Evolutionary conservation across 2,329 filamentous ascomycete species (phyloP).

Genomic region (Epichloe baconii): DNA sequence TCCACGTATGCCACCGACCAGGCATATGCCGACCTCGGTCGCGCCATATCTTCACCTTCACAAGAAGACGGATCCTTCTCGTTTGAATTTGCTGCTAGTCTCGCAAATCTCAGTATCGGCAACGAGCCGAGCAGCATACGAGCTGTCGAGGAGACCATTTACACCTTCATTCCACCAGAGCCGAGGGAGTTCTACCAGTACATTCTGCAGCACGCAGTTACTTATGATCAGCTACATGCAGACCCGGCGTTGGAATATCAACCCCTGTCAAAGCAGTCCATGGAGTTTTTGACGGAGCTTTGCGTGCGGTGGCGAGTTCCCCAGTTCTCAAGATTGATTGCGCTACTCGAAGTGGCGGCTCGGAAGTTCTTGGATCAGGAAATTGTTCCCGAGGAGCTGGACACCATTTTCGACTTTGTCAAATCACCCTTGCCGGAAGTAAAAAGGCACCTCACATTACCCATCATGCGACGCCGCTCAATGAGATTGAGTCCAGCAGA

Average conservation of each 20-base stretch:
- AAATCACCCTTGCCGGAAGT: constrained; percentile 58
- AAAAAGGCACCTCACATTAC: constrained; percentile 49
- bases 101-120: constrained; percentile 51
- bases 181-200: constrained; percentile 72
- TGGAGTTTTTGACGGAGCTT: constrained; percentile 74
- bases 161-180: constrained; percentile 82
- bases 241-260: constrained; percentile 35
- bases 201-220: constrained; percentile 65
- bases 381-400: constrained; percentile 67
- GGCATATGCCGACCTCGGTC: constrained; percentile 38
- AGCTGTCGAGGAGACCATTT: constrained; percentile 51
- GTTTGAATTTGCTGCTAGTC: constrained; percentile 55
- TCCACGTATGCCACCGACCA: constrained; percentile 36
- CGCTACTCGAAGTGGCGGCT: constrained; percentile 72
- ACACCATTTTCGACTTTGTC: constrained; percentile 68
- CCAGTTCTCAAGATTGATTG: constrained; percentile 62
- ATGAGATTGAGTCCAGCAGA: constrained; percentile 41
- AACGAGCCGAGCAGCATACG: constrained; percentile 38
- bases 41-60: constrained; percentile 35
- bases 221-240: constrained; percentile 46
- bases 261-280: constrained; percentile 62
- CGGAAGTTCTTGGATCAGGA: constrained; percentile 80
- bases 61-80: constrained; percentile 28
- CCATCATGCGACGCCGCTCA: constrained; percentile 35
- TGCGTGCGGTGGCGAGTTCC: constrained; percentile 88